phyloP scores from a whole-genome alignment of 441 rosid genomes.

The Daphne laureola region DNA sequence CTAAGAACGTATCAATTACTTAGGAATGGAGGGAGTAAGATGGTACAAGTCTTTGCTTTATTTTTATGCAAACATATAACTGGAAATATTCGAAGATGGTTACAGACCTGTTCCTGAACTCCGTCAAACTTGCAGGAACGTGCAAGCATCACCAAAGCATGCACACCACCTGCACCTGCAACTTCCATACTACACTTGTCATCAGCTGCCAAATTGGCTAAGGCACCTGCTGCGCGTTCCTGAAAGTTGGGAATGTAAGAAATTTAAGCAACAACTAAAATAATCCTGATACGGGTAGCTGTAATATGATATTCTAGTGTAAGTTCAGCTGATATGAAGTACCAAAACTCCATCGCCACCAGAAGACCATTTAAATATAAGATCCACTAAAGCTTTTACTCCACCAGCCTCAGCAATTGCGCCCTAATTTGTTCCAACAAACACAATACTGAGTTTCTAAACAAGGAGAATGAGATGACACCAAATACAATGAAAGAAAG shows the following conservation, averaged over 20 bases:
- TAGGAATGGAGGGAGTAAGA: too few relatives aligned
- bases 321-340: conserved; percentile 8
- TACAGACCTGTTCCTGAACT: conserved; percentile 87
- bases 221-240: conserved; percentile 99
- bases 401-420: conserved; percentile 97
- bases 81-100: too few relatives aligned
- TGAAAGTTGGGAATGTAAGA: conserved; percentile 23
- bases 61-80: too few relatives aligned
- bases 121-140: conserved; percentile 86
- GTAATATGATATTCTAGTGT: conserved; percentile 5
- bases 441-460: conserved; percentile 9
- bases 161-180: conserved; percentile 84
- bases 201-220: conserved; percentile 97
- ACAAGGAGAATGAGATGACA: conserved; percentile 8
- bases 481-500: conserved; percentile 2
- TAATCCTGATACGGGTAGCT: background rate
- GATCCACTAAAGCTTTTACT: conserved; percentile 86
- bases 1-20: too few relatives aligned
- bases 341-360: conserved; percentile 95
- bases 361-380: conserved; percentile 84
- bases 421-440: conserved; percentile 32
- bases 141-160: conserved; percentile 91
- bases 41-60: too few relatives aligned
- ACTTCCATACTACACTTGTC: conserved; percentile 96
- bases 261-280: conserved; percentile 8